These are phyloP conservation scores for Blattamonas nauphoetae DNA, from an alignment of 78 protist species.

Conservation along the genomic window DNA sequence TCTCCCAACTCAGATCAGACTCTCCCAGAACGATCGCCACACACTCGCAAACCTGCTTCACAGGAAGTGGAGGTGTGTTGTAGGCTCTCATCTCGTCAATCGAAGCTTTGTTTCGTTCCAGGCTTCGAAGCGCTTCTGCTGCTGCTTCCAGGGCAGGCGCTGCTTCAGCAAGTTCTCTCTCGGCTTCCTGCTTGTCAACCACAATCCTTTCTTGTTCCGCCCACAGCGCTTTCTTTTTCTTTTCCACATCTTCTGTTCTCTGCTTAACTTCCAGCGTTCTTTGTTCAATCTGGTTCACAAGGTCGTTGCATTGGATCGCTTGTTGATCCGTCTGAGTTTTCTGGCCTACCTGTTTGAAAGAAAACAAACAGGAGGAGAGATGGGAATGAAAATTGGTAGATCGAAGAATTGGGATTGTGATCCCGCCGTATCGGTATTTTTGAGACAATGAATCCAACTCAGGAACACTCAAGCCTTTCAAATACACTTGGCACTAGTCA, in stretches of 20 bases:
- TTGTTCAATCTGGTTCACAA: conserved; percentile 24
- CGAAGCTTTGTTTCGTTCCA: conserved; percentile 28
- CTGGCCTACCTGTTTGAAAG: conserved; percentile 29
- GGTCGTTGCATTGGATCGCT: conserved; percentile 35
- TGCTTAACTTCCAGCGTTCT: conserved; percentile 5
- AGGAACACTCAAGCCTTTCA: too few species aligned
- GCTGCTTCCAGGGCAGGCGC: conserved; percentile 66
- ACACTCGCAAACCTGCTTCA: conserved; percentile 45
- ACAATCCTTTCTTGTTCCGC: conserved; percentile 1
- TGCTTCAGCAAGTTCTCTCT: conserved; percentile 57
- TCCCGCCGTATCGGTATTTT: too few species aligned
- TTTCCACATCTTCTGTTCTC: conserved; percentile 25
- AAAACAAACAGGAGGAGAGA: too few species aligned
- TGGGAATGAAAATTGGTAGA: too few species aligned
- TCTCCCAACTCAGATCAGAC: too few species aligned
- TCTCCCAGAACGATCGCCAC: conserved; percentile 22
- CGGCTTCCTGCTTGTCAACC: conserved; percentile 54
- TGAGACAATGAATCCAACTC: too few species aligned
- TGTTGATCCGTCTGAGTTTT: conserved; percentile 31
- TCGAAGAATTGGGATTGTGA: too few species aligned
- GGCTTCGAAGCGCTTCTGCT: conserved; percentile 29
- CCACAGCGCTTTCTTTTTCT: conserved; percentile 36
- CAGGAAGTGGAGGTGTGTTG: conserved; percentile 41
- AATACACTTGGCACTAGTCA: too few species aligned
- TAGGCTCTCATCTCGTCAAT: conserved; percentile 50